phyloP scores from a whole-genome alignment of 2,329 filamentous ascomycete species.

The Alternaria brassicae region DNA sequence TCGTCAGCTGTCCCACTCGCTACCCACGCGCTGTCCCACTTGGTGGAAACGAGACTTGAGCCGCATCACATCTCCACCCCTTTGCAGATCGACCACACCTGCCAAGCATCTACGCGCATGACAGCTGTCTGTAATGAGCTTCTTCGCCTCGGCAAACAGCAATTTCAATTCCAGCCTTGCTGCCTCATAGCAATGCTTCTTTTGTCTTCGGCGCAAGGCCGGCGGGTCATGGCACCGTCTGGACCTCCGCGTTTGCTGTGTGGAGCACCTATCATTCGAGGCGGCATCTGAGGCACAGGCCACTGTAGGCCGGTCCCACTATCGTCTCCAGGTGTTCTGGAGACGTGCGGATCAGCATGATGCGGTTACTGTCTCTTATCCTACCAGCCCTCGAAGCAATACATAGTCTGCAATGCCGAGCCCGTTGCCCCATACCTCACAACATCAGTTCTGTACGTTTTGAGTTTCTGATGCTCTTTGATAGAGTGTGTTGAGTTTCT shows the following conservation, averaged over 20 bases:
- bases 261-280: constrained; percentile 35
- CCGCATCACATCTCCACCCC: constrained; percentile 35
- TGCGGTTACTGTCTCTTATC: constrained; percentile 34
- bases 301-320: constrained; percentile 38
- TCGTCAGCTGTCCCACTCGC: constrained; percentile 23
- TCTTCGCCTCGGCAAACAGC: constrained; percentile 21
- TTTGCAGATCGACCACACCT: constrained; percentile 14
- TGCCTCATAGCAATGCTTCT: constrained; percentile 35
- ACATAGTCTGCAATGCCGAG: constrained; percentile 42
- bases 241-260: constrained; percentile 40
- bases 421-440: constrained; percentile 28
- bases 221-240: constrained; percentile 41
- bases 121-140: constrained; percentile 32
- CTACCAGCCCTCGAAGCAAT: constrained; percentile 36
- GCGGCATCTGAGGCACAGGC: constrained; percentile 40
- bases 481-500: constrained; percentile 39
- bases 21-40: constrained; percentile 24
- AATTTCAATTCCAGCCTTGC: constrained; percentile 33
- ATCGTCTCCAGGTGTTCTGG: constrained; percentile 33
- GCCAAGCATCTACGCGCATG: constrained; percentile 29
- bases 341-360: constrained; percentile 38
- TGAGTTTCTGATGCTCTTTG: constrained; percentile 41
- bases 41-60: constrained; percentile 37
- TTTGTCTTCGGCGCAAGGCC: constrained; percentile 24
- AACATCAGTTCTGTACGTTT: constrained; percentile 27